Evolutionary conservation across 345 rosid species (phyloP).

Genomic region (Populus alba): DNA sequence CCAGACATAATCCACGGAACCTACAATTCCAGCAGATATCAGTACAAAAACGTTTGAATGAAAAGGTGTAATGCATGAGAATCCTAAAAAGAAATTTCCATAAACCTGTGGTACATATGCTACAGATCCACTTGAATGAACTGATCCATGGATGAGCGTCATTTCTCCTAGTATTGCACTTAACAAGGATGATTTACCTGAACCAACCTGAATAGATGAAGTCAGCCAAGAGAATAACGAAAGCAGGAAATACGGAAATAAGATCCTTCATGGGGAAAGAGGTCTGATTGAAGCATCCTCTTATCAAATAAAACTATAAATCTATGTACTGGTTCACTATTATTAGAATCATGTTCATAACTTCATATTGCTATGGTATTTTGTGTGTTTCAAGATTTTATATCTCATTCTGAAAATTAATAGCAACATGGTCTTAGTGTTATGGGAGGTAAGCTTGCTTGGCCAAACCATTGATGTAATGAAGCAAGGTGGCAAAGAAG

Average conservation of each 20-base stretch:
- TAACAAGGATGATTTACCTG: constrained; percentile 90
- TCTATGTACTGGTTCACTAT: too few species aligned
- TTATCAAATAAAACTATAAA: too few species aligned
- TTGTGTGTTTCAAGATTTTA: neutral
- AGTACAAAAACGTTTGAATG: constrained; percentile 19
- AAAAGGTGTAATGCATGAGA: constrained; percentile 11
- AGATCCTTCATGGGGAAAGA: neutral
- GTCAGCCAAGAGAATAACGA: constrained; percentile 12
- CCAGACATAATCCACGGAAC: constrained; percentile 95
- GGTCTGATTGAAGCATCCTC: neutral
- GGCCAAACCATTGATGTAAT: neutral
- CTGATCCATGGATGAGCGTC: constrained; percentile 59
- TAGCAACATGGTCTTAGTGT: neutral
- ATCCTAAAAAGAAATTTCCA: constrained; percentile 12
- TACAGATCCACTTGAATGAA: constrained; percentile 50
- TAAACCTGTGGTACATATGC: constrained; percentile 92
- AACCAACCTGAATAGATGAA: constrained; percentile 68
- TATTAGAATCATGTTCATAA: too few species aligned
- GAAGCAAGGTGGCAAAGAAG: neutral
- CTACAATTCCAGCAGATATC: constrained; percentile 35
- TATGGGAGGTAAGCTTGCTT: neutral
- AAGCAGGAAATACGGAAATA: neutral
- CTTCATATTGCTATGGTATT: neutral
- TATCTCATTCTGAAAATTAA: too few species aligned
- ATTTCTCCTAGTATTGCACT: constrained; percentile 70